These are phyloP conservation scores for Mycena venus DNA, from an alignment of 768 basidiomycete species.

Conservation along the genomic window DNA sequence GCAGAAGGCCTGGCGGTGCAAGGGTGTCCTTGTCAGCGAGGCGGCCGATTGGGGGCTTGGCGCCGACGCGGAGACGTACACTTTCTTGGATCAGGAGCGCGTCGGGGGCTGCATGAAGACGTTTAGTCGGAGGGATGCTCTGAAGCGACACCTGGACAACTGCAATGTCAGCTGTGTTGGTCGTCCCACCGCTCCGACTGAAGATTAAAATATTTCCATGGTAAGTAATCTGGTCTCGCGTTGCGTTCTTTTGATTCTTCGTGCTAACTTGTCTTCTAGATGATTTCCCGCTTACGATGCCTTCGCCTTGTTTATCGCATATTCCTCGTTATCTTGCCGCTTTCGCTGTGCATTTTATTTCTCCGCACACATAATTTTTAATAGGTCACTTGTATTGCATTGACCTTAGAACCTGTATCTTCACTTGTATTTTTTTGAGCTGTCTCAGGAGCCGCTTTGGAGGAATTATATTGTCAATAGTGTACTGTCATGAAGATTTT, in stretches of 20 bases:
- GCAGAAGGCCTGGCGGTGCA: constrained; percentile 52
- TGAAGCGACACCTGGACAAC: constrained; percentile 60
- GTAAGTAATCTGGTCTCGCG: constrained; percentile 9
- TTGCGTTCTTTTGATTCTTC: neutral
- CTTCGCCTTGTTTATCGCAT: neutral
- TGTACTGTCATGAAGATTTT: constrained; percentile 7
- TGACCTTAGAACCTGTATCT: neutral
- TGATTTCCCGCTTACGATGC: neutral
- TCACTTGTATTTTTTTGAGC: neutral
- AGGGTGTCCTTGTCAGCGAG: constrained; percentile 50
- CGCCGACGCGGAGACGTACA: constrained; percentile 39
- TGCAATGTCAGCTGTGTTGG: constrained; percentile 45
- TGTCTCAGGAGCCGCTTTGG: constrained; percentile 10
- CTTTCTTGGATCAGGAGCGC: constrained; percentile 45
- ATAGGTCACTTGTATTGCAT: neutral
- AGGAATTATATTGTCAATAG: constrained; percentile 3
- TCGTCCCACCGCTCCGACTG: constrained; percentile 32
- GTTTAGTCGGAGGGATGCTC: constrained; percentile 62
- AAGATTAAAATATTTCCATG: constrained; percentile 24
- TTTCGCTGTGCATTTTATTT: neutral
- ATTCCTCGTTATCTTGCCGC: constrained; percentile 13
- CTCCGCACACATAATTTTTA: neutral
- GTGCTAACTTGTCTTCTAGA: too few relatives aligned
- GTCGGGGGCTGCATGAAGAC: constrained; percentile 56
- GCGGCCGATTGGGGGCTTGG: constrained; percentile 29